Conservation (phyloP, 345 rosid genomes). For the Angophora floribunda region DNA sequence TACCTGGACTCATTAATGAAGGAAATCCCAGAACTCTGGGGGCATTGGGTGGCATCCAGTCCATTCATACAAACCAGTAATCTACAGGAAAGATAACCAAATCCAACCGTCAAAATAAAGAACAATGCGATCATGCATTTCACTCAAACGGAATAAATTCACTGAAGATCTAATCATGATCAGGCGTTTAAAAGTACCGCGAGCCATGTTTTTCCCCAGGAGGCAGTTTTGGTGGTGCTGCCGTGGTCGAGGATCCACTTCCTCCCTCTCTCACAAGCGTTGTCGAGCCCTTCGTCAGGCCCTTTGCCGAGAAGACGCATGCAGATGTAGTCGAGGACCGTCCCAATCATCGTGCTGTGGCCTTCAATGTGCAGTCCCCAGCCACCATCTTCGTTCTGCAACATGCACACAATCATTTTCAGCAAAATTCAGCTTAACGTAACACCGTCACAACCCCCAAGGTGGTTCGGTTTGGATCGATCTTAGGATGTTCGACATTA, state of each 20-base stretch:
- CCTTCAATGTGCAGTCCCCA: conserved; percentile 55
- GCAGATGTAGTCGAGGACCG: conserved; percentile 33
- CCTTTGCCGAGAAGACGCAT: conserved; percentile 42
- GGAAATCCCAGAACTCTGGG: conserved; percentile 62
- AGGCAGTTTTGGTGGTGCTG: conserved; percentile 26
- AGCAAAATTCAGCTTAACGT: neutral
- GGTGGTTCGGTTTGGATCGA: neutral
- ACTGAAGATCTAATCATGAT: neutral
- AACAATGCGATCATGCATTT: neutral
- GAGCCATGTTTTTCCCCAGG: conserved; percentile 60
- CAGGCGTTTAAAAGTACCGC: conserved; percentile 5
- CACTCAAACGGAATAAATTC: neutral
- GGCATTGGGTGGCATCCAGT: conserved; percentile 61
- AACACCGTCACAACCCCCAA: neutral
- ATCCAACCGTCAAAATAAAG: neutral
- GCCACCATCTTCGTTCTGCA: conserved; percentile 46
- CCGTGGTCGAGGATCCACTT: conserved; percentile 44
- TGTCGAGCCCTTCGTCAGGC: conserved; percentile 30
- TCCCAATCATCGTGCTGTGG: conserved; percentile 43
- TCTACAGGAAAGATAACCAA: conserved; percentile 1
- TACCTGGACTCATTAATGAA: conserved; percentile 49
- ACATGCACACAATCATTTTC: neutral
- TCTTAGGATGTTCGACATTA: neutral
- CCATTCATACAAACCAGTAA: conserved; percentile 47
- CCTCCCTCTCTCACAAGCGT: conserved; percentile 29